Base-by-base conservation (phyloP, 2,329 filamentous ascomycete genomes). In the Teratosphaeria gauchensis region DNA sequence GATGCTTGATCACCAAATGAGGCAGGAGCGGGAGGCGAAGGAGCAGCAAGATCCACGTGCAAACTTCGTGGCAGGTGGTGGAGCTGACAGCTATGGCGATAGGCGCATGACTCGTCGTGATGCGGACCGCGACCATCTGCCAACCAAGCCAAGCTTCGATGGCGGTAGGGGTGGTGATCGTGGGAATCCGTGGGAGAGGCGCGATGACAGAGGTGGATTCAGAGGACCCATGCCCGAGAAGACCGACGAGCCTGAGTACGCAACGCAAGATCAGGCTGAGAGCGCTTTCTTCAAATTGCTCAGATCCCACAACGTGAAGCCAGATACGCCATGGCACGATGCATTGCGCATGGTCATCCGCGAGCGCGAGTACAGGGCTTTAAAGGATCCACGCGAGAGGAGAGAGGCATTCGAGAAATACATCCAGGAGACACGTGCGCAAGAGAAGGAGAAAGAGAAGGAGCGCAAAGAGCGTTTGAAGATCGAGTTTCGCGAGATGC, bases 401-500 rank as follows among this genome's bases (percentile, higher is more conserved):
- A 94, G 90, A 74, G 81, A 86, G 64, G 90, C 91, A 19, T 99
- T 96, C 74, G 90, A 96, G 76, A 96, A 96, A 77, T 99, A 94
- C 78, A 90, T 90, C 72, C 82, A 90, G 67, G 90, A 97, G 73
- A 83, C 95, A 74, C 85, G 94, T 66, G 81, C 88, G 65, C 90
- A 96, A 77, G 94, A 99, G 77, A 94, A 95, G 78, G 90, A 95
- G 74, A 88, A 89, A 66, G 92, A 92, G 71, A 92, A 95, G 75
- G 92, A 97, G 76, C 87, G 94, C 71, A 82, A 95, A 73, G 82
- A 89, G 67, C 97, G 96, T 78, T 82, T 97, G 70, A 89, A 91
- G 69, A 82, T 89, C 74, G 94, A 97, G 79, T 99, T 99, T 75
- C 88, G 88, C 66, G 92, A 87, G 58, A 99, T 99, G 94, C 82